Conservation (phyloP, 2,329 filamentous ascomycete species). For the Calonectria pauciramosa region DNA sequence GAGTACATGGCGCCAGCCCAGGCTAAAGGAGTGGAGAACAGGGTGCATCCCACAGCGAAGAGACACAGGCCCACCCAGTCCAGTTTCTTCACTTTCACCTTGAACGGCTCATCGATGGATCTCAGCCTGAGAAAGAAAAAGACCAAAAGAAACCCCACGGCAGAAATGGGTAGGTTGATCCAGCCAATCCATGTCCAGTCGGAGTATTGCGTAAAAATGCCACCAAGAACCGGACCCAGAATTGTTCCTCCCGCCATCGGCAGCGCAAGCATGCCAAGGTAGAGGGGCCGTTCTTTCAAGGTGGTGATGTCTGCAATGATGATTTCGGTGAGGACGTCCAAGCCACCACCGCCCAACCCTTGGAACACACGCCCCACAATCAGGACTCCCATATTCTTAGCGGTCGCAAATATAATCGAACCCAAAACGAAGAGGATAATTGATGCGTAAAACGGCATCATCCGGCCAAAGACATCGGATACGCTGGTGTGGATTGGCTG, state of each 20-base stretch:
- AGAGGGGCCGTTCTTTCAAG: neutral
- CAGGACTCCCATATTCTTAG: neutral
- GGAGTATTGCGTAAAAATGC: neutral
- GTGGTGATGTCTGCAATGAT: neutral
- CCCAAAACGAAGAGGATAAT: neutral
- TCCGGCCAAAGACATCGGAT: neutral
- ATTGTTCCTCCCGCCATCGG: neutral
- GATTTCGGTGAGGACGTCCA: neutral
- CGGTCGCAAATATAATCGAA: neutral
- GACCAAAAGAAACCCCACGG: neutral
- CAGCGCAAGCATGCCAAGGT: neutral
- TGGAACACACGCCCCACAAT: neutral
- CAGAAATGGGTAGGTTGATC: neutral
- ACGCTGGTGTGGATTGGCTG: neutral
- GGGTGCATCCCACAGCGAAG: neutral
- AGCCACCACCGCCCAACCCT: neutral
- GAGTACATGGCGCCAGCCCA: neutral
- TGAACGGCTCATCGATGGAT: neutral
- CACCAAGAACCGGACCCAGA: neutral
- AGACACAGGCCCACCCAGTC: neutral
- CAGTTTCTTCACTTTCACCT: neutral
- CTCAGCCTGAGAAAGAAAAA: neutral
- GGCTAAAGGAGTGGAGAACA: neutral
- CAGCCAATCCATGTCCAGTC: neutral
- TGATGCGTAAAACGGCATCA: neutral